phyloP scores from a whole-genome alignment of 2,329 filamentous ascomycete species.

The Didymosphaeria variabile region DNA sequence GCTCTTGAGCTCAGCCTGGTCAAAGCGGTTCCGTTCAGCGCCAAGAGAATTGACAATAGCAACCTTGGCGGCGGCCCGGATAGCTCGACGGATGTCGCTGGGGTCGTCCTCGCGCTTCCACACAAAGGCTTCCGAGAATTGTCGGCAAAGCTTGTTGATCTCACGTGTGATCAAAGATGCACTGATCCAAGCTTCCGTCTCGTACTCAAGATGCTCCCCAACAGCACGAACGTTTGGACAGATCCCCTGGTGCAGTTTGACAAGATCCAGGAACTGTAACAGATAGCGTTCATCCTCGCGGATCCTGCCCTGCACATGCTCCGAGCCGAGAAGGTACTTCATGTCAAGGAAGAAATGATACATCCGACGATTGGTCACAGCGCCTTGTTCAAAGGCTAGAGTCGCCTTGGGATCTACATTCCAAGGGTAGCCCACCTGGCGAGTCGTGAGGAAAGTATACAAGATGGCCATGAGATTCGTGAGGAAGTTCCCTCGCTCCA shows the following conservation, averaged over 20 bases:
- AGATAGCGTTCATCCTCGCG: conserved; percentile 86
- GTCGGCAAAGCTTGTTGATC: conserved; percentile 89
- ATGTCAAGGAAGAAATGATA: conserved; percentile 98
- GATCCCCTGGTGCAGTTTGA: conserved; percentile 96
- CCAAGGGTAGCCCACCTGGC: conserved; percentile 93
- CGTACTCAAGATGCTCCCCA: conserved; percentile 96
- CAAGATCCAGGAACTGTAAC: conserved; percentile 92
- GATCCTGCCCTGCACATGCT: conserved; percentile 86
- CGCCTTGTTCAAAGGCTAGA: conserved; percentile 91
- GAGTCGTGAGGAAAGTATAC: conserved; percentile 94
- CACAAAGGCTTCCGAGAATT: conserved; percentile 87
- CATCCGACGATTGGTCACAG: conserved; percentile 92
- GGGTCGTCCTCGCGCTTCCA: conserved; percentile 72
- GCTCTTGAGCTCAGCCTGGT: conserved; percentile 86
- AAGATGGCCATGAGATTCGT: conserved; percentile 95
- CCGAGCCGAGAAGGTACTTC: conserved; percentile 87
- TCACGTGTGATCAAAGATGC: conserved; percentile 93
- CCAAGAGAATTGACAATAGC: conserved; percentile 91
- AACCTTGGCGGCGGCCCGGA: conserved; percentile 77
- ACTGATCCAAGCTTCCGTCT: conserved; percentile 97
- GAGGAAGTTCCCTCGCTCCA: conserved; percentile 93
- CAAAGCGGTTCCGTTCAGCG: conserved; percentile 85
- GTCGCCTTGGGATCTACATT: conserved; percentile 87
- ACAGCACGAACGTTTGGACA: conserved; percentile 92
- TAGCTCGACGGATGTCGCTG: conserved; percentile 73